These are phyloP conservation scores for Chlamydomonas sp. DNA, from an alignment of 139 green algal genomes.

Conservation along the genomic window DNA sequence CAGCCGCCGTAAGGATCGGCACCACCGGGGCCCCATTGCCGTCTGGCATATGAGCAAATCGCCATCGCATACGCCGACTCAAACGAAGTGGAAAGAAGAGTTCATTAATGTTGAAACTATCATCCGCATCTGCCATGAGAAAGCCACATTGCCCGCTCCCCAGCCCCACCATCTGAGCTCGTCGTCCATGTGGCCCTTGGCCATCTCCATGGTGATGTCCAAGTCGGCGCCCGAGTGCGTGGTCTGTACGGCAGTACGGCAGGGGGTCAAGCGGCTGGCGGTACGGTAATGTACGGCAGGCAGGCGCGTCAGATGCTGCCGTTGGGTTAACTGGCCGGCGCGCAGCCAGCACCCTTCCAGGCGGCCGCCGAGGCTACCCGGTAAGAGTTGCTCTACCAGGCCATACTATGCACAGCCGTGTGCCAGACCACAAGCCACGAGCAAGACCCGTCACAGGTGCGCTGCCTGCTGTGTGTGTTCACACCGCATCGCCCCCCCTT, in stretches of 20 bases:
- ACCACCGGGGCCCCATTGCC: too few relatives aligned
- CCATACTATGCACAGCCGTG: too few relatives aligned
- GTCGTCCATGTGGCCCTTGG: constrained; percentile 71
- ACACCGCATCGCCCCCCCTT: constrained; percentile 1
- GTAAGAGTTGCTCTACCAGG: too few relatives aligned
- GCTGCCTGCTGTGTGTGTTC: not conserved
- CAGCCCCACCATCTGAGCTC: constrained; percentile 51
- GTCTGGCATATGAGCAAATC: too few relatives aligned
- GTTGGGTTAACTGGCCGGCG: too few relatives aligned
- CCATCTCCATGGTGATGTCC: constrained; percentile 82
- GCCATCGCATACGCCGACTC: too few relatives aligned
- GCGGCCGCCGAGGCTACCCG: too few relatives aligned
- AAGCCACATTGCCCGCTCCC: not conserved
- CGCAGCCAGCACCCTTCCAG: too few relatives aligned
- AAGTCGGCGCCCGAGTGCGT: constrained; percentile 87
- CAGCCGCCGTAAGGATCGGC: too few relatives aligned
- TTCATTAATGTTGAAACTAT: too few relatives aligned
- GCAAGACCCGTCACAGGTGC: not conserved
- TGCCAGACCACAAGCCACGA: not conserved
- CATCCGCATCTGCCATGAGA: not conserved
- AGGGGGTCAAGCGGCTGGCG: not conserved
- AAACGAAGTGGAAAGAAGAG: too few relatives aligned
- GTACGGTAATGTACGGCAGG: not conserved
- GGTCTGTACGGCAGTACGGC: not conserved
- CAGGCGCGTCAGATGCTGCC: too few relatives aligned